Base-by-base conservation (phyloP, 345 rosid species). In the Schrenkiella parvula region DNA sequence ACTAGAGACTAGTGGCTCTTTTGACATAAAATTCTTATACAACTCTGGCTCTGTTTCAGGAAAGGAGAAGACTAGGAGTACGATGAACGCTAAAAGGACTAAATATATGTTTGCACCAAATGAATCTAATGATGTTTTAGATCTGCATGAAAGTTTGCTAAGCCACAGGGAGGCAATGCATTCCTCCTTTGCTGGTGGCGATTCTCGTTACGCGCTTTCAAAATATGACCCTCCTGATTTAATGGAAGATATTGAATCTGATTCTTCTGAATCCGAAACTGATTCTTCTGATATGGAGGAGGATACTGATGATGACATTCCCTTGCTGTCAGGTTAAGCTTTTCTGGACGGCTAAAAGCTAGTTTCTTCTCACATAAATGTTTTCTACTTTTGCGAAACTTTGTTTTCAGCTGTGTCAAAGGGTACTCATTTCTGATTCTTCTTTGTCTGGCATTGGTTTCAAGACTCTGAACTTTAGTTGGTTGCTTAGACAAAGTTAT, bases 231-330 rank as follows among this genome's bases (percentile, higher is more conserved):
- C 84, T 66, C 83, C 85, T 46, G 88, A 83, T 22, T 80, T 82
- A 34, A 48, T 80, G 83, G 89, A 88, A 74, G 88, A 79, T 70
- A 66, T 51, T 67, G 93, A 80, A 73, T 80, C 83, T 54, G 90
- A 78, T 43, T 82, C 84, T 72, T 80, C 91, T 31, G 93, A 80
- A 70, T 84, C 90, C 26, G 83, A 84, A 66, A 80, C 88, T 77
- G 96, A 87, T 76, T 87, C 96, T 48, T 90, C 96, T 31, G 91
- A 88, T 78, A 92, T 96, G 72, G 97, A 90, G 76, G 84, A 85
- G 53, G 93, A 90, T 75, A 80, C 87, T 50, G 90, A 84, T 72
- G 86, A 89, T 66, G 97, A 81, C 67, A 80, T 85, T 74, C 79
- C 78, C 79, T 72, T 80, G 39, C 76, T 76, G 46, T 84, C 96